These are phyloP conservation scores for Rhynchosporium graminicola DNA, from an alignment of 2,329 filamentous ascomycete species.

Conservation along the genomic window DNA sequence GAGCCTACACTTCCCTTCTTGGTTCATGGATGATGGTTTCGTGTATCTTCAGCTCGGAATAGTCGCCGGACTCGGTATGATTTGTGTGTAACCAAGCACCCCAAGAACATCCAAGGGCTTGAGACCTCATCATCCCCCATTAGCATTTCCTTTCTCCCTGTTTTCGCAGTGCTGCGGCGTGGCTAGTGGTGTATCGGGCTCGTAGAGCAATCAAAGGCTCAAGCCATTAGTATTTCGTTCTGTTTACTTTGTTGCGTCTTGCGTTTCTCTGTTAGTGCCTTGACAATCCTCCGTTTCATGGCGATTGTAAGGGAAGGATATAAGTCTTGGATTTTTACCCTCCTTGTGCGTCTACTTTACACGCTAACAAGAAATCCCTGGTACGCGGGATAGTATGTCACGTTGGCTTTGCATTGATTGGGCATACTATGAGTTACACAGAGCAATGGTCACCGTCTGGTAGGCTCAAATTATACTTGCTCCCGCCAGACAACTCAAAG, in stretches of 20 bases:
- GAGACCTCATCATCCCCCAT: not conserved
- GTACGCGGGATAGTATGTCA: no score
- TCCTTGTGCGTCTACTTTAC: not conserved
- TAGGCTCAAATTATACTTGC: not conserved
- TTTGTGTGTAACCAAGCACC: not conserved
- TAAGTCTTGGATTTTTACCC: not conserved
- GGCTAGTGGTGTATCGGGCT: no score
- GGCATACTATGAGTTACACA: not conserved
- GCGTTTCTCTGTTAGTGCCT: constrained; percentile 1
- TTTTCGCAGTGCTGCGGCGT: constrained; percentile 1
- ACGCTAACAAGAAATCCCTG: not conserved
- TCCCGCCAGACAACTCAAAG: constrained; percentile 1
- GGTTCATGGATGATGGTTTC: not conserved
- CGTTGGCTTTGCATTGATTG: not conserved
- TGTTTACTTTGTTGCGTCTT: not conserved
- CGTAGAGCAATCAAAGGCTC: not conserved
- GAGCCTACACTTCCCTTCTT: not conserved
- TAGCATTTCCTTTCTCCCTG: not conserved
- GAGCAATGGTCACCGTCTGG: not conserved
- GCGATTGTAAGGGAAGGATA: not conserved
- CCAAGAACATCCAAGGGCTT: constrained; percentile 8
- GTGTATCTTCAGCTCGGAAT: not conserved
- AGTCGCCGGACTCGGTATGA: constrained; percentile 3
- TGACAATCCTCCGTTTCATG: constrained; percentile 3
- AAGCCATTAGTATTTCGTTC: constrained; percentile 7